phyloP scores from a whole-genome alignment of 371 early-diverging fungal genomes.

The Rhizomucor miehei region DNA sequence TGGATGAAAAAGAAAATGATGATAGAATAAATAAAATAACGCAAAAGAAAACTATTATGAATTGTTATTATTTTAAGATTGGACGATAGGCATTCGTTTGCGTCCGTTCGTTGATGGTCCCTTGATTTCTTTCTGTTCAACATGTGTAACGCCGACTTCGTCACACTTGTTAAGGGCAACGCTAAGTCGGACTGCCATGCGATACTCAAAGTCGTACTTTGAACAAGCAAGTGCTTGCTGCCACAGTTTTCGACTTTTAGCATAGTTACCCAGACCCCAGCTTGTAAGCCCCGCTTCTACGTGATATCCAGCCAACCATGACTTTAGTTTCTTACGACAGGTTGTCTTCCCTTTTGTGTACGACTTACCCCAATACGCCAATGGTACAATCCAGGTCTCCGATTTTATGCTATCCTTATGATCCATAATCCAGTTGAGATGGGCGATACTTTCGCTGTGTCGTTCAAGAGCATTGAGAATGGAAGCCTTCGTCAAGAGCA shows the following conservation, averaged over 20 bases:
- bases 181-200: slow-evolving; percentile 48
- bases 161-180: slow-evolving; percentile 42
- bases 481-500: slow-evolving; percentile 40
- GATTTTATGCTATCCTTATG: slow-evolving; percentile 42
- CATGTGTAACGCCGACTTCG: slow-evolving; percentile 31
- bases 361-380: slow-evolving; percentile 61
- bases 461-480: slow-evolving; percentile 38
- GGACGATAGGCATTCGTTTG: slow-evolving; percentile 42
- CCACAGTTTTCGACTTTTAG: slow-evolving; percentile 51
- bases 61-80: slow-evolving; percentile 2
- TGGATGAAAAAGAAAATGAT: no score
- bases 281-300: slow-evolving; percentile 61
- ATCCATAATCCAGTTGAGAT: slow-evolving; percentile 62
- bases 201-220: slow-evolving; percentile 64
- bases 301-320: slow-evolving; percentile 4
- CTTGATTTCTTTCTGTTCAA: slow-evolving; percentile 24
- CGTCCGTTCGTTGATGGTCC: slow-evolving; percentile 37
- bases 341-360: not conserved
- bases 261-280: slow-evolving; percentile 46
- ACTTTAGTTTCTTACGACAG: not conserved
- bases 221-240: slow-evolving; percentile 49
- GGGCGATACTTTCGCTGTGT: slow-evolving; percentile 40
- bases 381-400: slow-evolving; percentile 62
- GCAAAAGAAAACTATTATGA: not conserved
- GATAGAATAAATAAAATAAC: not conserved